Evolutionary conservation across 2,329 filamentous ascomycete species (phyloP).

Genomic region (Diplodia scrobiculata): DNA sequence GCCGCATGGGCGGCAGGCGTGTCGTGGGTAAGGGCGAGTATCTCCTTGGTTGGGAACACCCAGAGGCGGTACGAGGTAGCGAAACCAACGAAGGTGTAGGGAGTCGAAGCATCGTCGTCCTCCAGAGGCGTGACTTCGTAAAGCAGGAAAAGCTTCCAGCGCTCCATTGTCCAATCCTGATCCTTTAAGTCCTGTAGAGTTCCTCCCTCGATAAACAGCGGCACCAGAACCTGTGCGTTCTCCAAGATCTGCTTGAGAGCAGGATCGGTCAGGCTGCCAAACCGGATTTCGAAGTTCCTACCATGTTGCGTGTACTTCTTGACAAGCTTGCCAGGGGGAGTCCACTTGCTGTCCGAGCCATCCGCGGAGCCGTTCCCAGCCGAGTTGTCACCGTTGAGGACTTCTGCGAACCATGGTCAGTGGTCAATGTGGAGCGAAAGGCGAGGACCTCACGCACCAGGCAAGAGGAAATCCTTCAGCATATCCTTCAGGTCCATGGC

Average conservation of each 20-base stretch:
- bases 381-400: slow-evolving; percentile 51
- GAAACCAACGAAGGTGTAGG: slow-evolving; percentile 83
- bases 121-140: slow-evolving; percentile 43
- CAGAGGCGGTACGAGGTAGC: slow-evolving; percentile 89
- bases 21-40: slow-evolving; percentile 38
- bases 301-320: slow-evolving; percentile 63
- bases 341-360: slow-evolving; percentile 57
- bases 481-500: slow-evolving; percentile 69
- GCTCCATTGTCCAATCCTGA: slow-evolving; percentile 68
- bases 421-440: not conserved
- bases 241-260: slow-evolving; percentile 71
- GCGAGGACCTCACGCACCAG: slow-evolving; percentile 53
- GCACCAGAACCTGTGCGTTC: slow-evolving; percentile 79
- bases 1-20: slow-evolving; percentile 35
- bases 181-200: slow-evolving; percentile 71
- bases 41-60: slow-evolving; percentile 56
- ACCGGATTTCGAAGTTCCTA: slow-evolving; percentile 81
- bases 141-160: slow-evolving; percentile 91
- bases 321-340: slow-evolving; percentile 74
- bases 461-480: slow-evolving; percentile 65
- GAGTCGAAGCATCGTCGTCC: slow-evolving; percentile 34
- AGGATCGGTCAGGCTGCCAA: slow-evolving; percentile 69
- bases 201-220: slow-evolving; percentile 93
- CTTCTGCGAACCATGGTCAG: slow-evolving; percentile 53
- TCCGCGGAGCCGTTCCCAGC: slow-evolving; percentile 19